Percentiles rank a stretch among this genome's conserved stretches.
Evolutionary conservation across 495 filamentous ascomycete species (phyloP).

Genomic region (Tuber melanosporum): DNA sequence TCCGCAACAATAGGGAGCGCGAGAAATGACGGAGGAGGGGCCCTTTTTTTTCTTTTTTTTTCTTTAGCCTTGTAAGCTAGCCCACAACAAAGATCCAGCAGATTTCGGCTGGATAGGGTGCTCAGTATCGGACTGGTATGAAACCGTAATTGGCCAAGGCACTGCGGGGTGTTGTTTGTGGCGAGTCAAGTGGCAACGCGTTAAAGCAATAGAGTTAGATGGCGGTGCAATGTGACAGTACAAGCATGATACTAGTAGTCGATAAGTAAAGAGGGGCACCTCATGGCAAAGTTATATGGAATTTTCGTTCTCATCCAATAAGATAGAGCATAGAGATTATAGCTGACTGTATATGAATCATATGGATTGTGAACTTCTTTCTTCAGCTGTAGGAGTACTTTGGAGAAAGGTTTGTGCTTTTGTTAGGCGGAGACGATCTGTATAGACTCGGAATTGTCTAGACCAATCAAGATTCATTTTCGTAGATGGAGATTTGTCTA

Average conservation of each 20-base stretch:
- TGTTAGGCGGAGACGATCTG: no score
- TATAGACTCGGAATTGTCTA: no score
- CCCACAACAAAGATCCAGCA: neutral
- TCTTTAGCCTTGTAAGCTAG: neutral
- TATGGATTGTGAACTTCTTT: no score
- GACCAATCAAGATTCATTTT: no score
- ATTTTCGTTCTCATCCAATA: no score
- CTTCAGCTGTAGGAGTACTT: no score
- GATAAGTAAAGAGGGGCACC: neutral
- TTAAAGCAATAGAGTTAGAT: neutral
- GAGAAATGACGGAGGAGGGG: conserved; percentile 35
- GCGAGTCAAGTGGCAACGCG: conserved; percentile 15
- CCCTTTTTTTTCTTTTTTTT: neutral
- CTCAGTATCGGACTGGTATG: neutral
- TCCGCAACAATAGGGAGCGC: conserved; percentile 19
- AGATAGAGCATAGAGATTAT: no score
- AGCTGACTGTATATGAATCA: no score
- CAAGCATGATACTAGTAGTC: no score
- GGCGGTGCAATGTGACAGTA: neutral
- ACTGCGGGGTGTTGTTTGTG: conserved; percentile 32
- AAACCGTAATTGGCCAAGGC: neutral
- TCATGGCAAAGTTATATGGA: no score
- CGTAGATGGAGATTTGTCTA: no score
- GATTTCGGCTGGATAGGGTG: neutral
- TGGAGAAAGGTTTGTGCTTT: no score